Conservation (phyloP, 805 yeast species). For the Dipodascopsis tothii region DNA sequence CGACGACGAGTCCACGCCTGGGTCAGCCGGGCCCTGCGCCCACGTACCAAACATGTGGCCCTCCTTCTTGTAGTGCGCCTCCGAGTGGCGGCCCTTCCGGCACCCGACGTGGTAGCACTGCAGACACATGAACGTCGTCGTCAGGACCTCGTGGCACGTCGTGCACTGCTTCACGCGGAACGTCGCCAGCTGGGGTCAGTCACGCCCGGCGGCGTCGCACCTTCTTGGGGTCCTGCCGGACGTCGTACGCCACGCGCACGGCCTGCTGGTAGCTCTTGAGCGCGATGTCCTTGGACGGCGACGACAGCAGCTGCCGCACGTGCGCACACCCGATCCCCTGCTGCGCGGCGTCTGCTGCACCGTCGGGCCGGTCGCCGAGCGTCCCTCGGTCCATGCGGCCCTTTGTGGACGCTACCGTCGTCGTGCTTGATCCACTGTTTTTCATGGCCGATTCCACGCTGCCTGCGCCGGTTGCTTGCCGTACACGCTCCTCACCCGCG, state of each 20-base stretch:
- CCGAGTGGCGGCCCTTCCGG: conserved; percentile 16
- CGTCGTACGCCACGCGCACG: conserved; percentile 14
- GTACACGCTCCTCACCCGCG: too few species aligned
- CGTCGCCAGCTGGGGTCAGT: conserved; percentile 6
- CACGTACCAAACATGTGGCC: conserved; percentile 24
- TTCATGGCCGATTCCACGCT: too few species aligned
- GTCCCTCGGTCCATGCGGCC: too few species aligned
- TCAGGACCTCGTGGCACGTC: conserved; percentile 21
- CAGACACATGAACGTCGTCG: conserved; percentile 23
- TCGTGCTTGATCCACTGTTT: too few species aligned
- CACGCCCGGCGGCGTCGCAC: neutral
- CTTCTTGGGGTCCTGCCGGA: conserved; percentile 4
- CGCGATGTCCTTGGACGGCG: conserved; percentile 23
- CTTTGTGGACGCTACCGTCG: too few species aligned
- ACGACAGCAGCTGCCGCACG: conserved; percentile 19
- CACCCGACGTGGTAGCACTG: conserved; percentile 25
- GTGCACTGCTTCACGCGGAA: conserved; percentile 18
- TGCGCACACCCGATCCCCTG: conserved; percentile 24
- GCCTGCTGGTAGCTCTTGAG: conserved; percentile 22
- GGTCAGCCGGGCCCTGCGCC: conserved; percentile 16
- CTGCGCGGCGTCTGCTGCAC: too few species aligned
- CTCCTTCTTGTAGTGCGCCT: conserved; percentile 19
- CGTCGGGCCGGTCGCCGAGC: too few species aligned
- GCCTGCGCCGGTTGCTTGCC: too few species aligned
- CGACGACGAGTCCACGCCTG: conserved; percentile 60